Base-by-base conservation (phyloP, 148 eudicot genomes). In the Arbutus unedo region DNA sequence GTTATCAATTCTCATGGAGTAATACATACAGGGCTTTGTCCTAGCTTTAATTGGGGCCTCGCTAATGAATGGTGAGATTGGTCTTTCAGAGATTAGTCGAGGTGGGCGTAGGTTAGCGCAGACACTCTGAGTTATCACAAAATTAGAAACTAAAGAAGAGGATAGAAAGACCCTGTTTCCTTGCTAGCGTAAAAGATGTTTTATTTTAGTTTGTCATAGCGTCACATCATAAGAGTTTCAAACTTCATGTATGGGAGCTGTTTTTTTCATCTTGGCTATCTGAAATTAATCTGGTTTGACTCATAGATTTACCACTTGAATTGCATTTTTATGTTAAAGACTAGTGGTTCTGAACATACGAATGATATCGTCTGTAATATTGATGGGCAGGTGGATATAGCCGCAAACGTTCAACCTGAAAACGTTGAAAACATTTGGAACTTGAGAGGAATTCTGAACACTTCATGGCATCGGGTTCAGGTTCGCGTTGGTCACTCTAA, bases 381-480 rank as follows among this genome's bases (percentile, higher is more conserved):
- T 74, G 41, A 48, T 74, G 31, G 70, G 82, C 91, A 96, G 98
- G 93, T 96, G 75, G 98, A 96, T 79, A 78, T 82, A 68, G 91
- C 98, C 14, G 94, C 91, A 76, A 96, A 96, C 74, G 95, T 96
- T 73, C 98, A 96, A 85, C 98, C 98, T 19, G 95, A 93, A 89
- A 93, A 81, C 48, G 97, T 94, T 23, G 91, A 90, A 53, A 87
- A 72, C 81, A 91, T 94, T 16, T 96, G 99, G 99, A 96, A 96
- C 88, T 85, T 96, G 87, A 88, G 99, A 86, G 99, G 99, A 51
- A 88, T 96, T 83, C 86, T 96, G 51, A 94, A 96, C 90, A 96
- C 98, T 48, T 96, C 98, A 43, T 96, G 99, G 99, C 99, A 96
- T 85, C 90, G 93, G 83, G 93, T 94, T 79, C 86, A 91, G 43